Base-by-base conservation (phyloP, 169 alveolate species). In the Cardiosporidium cionae region DNA sequence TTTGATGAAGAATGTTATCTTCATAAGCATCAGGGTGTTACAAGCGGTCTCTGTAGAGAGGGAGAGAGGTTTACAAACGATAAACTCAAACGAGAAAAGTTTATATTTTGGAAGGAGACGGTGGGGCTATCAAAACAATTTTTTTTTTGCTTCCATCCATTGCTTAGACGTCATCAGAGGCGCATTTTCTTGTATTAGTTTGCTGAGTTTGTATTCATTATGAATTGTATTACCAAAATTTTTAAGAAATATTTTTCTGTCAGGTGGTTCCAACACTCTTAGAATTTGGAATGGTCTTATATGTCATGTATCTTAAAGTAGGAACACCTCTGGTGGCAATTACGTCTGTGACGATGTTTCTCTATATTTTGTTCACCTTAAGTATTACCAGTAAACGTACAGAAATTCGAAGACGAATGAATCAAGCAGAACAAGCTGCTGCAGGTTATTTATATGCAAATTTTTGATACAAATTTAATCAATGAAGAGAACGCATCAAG, bases 191-290 rank as follows among this genome's bases (percentile, higher is more conserved):
- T n/a, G n/a, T n/a, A n/a, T n/a, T n/a, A 16, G 69, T n/a, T 63
- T 44, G 25, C 69, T 9, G 66, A 44, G 64, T 63, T 9, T 16
- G 9, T 16, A n/a, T n/a, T n/a, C n/a, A n/a, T n/a, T n/a, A n/a
- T n/a, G n/a, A n/a, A n/a, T n/a, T n/a, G n/a, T n/a, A n/a, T n/a
- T n/a, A n/a, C n/a, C n/a, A n/a, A n/a, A n/a, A n/a, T n/a, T n/a
- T n/a, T n/a, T n/a, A n/a, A n/a, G n/a, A n/a, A n/a, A n/a, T 81
- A 29, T 33, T 70, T 64, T 25, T 65, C 29, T 63, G 73, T 72
- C 88, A 84, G 81, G 69, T 84, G 53, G 34, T 81, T 5, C 89
- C 89, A 7, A 84, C 89, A 25, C 66, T 76, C 3, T 75, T 84
- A 4, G 89, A 84, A 62, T 81, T 84, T 27, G 44, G 69, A 28